These are phyloP conservation scores for Cercospora beticola DNA, from an alignment of 2,329 filamentous ascomycete genomes.

Conservation along the genomic window DNA sequence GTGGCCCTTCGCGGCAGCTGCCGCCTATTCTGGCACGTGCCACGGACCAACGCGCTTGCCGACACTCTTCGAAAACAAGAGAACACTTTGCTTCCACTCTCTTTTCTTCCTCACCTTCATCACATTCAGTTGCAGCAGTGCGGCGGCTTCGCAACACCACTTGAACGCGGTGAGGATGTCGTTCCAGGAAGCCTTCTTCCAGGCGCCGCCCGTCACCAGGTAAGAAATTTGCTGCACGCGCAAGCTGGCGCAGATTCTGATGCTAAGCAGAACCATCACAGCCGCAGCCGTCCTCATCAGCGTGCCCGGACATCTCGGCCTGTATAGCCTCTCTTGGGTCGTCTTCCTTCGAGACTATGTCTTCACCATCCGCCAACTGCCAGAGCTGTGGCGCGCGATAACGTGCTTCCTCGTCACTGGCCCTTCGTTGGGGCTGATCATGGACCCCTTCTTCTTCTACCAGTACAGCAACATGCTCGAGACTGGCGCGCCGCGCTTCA, in stretches of 20 bases:
- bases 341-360: constrained; percentile 52
- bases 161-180: constrained; percentile 18
- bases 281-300: constrained; percentile 64
- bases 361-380: constrained; percentile 55
- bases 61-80: background rate
- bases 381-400: constrained; percentile 60
- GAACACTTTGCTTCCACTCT: constrained; percentile 13
- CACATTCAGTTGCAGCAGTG: constrained; percentile 5
- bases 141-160: background rate
- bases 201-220: constrained; percentile 66
- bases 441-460: constrained; percentile 78
- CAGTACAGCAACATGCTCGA: constrained; percentile 76
- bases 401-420: constrained; percentile 62
- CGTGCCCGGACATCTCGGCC: constrained; percentile 57
- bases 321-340: constrained; percentile 55
- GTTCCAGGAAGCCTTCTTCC: constrained; percentile 46
- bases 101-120: background rate
- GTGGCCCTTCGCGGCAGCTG: background rate
- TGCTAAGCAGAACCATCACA: constrained; percentile 65
- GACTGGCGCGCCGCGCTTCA: constrained; percentile 67
- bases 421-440: constrained; percentile 57
- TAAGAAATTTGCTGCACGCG: constrained; percentile 41
- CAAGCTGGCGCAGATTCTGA: constrained; percentile 41
- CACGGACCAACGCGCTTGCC: background rate
- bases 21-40: background rate